Conservation (phyloP, 169 alveolate species). For the Eimeria zaria region DNA sequence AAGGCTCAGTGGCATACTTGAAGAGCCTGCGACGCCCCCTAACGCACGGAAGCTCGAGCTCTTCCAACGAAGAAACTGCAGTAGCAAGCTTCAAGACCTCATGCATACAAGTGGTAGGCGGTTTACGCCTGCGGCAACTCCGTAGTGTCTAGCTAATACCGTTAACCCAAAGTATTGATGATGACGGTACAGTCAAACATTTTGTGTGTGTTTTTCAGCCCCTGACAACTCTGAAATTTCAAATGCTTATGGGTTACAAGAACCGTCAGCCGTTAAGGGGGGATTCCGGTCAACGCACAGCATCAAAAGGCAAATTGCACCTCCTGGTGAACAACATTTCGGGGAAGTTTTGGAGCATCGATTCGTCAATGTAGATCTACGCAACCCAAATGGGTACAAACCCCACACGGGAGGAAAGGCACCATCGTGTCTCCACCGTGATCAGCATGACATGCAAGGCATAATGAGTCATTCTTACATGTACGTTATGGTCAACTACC, state of each 20-base stretch:
- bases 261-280: background rate
- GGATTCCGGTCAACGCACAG: background rate
- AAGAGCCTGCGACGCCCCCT: constrained; percentile 1
- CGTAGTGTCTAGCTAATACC: background rate
- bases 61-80: constrained; percentile 45
- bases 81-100: constrained; percentile 31
- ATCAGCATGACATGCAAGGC: constrained; percentile 52
- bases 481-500: background rate
- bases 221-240: constrained; percentile 13
- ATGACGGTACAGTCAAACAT: background rate
- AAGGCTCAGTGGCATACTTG: constrained; percentile 14
- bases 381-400: background rate
- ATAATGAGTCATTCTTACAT: constrained; percentile 47
- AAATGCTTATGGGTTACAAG: background rate
- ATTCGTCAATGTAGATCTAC: background rate
- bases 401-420: background rate
- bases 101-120: background rate
- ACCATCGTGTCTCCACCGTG: background rate
- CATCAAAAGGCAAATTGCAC: constrained; percentile 38
- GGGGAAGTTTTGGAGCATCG: constrained; percentile 48
- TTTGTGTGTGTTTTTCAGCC: background rate
- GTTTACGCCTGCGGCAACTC: background rate
- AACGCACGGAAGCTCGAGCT: constrained; percentile 43
- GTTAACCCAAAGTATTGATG: background rate
- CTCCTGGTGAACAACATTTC: constrained; percentile 15